These are phyloP conservation scores for Conticribra guillardii DNA, from an alignment of 108 stramenopile genomes.

Conservation along the genomic window DNA sequence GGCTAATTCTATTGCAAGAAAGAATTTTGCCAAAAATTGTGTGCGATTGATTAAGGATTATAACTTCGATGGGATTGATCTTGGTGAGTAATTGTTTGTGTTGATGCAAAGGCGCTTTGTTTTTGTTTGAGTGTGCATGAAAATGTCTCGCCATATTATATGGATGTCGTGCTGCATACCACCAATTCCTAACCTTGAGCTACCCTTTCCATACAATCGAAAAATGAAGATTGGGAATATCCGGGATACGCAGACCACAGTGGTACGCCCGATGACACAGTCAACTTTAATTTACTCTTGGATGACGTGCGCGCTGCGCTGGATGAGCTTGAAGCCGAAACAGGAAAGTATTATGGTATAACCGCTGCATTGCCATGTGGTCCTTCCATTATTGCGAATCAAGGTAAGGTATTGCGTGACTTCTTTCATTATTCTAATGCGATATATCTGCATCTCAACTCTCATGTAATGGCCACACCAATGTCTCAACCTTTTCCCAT, in stretches of 20 bases:
- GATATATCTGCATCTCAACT: too few relatives aligned
- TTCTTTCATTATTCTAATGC: too few relatives aligned
- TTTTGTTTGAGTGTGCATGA: not conserved
- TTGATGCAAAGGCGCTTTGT: not conserved
- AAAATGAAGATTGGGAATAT: conserved; percentile 11
- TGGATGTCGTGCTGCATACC: not conserved
- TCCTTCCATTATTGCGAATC: conserved; percentile 34
- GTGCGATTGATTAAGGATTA: conserved; percentile 24
- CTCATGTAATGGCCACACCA: too few relatives aligned
- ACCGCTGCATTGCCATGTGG: conserved; percentile 44
- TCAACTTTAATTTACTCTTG: conserved; percentile 29
- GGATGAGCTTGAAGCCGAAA: conserved; percentile 21
- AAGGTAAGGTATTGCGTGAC: not conserved
- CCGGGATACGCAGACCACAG: conserved; percentile 26
- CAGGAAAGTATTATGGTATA: conserved; percentile 26
- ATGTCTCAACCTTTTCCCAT: not conserved
- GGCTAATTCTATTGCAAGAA: conserved; percentile 14
- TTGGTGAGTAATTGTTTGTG: not conserved
- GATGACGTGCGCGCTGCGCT: conserved; percentile 31
- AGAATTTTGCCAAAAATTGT: conserved; percentile 24
- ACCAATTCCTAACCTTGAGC: conserved; percentile 1
- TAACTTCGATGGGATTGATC: conserved; percentile 32
- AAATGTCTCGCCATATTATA: not conserved
- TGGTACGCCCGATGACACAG: conserved; percentile 30
- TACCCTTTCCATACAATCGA: not conserved